Evolutionary conservation across 305 asterid species (phyloP).

Genomic region (Fraxinus ornus): DNA sequence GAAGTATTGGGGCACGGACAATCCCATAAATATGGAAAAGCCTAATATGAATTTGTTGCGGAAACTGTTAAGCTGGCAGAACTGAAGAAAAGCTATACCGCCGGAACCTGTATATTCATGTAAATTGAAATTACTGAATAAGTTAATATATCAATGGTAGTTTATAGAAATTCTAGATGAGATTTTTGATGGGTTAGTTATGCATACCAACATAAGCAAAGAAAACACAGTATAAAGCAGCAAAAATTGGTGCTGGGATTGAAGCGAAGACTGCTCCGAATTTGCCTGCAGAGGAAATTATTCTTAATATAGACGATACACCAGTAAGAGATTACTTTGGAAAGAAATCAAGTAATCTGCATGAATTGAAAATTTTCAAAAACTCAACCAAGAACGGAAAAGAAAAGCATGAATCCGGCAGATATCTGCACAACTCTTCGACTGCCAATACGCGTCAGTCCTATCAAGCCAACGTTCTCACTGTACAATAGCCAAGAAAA

Average conservation of each 20-base stretch:
- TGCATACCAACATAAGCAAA: slow-evolving; percentile 53
- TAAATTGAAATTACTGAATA: background rate
- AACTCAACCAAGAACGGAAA: slow-evolving; percentile 49
- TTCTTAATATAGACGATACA: background rate
- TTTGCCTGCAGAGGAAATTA: slow-evolving; percentile 38
- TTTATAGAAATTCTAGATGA: no score
- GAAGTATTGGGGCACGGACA: slow-evolving; percentile 57
- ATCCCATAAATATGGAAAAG: slow-evolving; percentile 43
- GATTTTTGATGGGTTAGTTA: background rate
- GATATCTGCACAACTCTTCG: slow-evolving; percentile 67
- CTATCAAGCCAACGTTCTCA: slow-evolving; percentile 59
- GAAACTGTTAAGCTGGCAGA: slow-evolving; percentile 66
- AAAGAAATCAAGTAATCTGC: background rate
- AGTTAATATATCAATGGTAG: slow-evolving; percentile 1
- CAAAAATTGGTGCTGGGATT: slow-evolving; percentile 49
- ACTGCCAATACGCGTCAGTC: slow-evolving; percentile 59
- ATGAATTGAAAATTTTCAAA: background rate
- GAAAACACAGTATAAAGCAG: slow-evolving; percentile 58
- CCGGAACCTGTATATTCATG: slow-evolving; percentile 37
- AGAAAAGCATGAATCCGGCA: slow-evolving; percentile 67
- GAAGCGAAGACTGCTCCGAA: slow-evolving; percentile 70
- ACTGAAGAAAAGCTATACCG: slow-evolving; percentile 55
- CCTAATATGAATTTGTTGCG: slow-evolving; percentile 56
- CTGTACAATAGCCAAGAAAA: slow-evolving; percentile 29
- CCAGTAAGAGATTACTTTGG: background rate